A percentile compares a stretch with the other conserved stretches of the same genome.
Conservation (phyloP, 2,329 filamentous ascomycete genomes). For the Colletotrichum sp. region DNA sequence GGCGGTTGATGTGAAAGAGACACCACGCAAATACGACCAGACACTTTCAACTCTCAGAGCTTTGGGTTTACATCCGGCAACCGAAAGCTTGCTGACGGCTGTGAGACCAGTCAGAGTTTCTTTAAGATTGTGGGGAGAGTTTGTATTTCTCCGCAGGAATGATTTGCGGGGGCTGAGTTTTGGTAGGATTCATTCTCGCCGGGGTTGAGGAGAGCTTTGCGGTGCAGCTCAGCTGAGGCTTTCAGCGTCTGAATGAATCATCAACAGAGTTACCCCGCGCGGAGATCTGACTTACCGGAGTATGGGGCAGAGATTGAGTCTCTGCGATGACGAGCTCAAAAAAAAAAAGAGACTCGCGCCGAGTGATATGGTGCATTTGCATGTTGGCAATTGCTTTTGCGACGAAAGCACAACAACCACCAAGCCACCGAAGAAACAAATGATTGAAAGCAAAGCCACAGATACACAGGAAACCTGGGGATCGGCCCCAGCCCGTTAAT, state of each 20-base stretch:
- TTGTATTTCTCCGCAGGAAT: neutral
- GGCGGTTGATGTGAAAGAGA: too few species aligned
- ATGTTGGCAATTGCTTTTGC: neutral
- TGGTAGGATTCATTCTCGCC: too few species aligned
- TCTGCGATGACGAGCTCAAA: neutral
- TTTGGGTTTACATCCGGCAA: too few species aligned
- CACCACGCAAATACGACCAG: too few species aligned
- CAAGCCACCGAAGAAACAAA: neutral
- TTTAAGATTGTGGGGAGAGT: neutral
- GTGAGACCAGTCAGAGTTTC: too few species aligned
- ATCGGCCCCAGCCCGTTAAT: neutral
- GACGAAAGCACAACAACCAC: neutral
- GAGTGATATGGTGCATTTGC: neutral
- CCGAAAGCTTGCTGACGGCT: too few species aligned
- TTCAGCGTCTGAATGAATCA: neutral
- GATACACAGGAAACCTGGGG: neutral
- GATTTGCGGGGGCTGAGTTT: neutral
- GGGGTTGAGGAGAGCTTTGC: too few species aligned
- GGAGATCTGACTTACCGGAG: accelerated
- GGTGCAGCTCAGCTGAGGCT: neutral
- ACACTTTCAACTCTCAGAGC: too few species aligned
- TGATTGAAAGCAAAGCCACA: neutral
- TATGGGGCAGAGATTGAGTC: neutral
- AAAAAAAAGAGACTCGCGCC: neutral
- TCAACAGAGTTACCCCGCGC: neutral